Evolutionary conservation across 495 filamentous ascomycete species (phyloP), one percentile per base, ranked within the genome.

Genomic region (Apiosordaria backusii): DNA sequence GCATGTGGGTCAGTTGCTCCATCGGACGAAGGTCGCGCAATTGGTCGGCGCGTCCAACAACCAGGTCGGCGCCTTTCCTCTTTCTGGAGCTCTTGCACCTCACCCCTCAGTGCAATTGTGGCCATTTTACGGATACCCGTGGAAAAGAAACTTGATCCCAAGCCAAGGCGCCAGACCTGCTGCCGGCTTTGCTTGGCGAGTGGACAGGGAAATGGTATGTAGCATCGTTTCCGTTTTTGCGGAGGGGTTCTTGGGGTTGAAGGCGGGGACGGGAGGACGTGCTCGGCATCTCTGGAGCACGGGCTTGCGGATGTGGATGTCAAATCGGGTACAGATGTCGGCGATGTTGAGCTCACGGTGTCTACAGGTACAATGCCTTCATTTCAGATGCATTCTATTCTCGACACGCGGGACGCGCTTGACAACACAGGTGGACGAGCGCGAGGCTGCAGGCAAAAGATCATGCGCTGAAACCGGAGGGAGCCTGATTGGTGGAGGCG

Each of bases 11-110:
- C 66, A 68, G 66, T 61, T 64, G 61, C 61, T 57, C 25, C 59
- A 18, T 45, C 21, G 40, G 29, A 22, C 35, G 16, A 26, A 22
- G n/a, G 50, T 9, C 16, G 25, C 23, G 18, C 50, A 29, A 68
- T 68, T 68, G 66, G 66, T 27, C 58, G 19, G 62, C 27, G 24
- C 59, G 59, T 25, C 15, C 26, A 9, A 23, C 54, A 57, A 61
- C 61, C 61, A 40, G 61, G 61, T 21, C 27, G 57, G 64, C 50
- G 40, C 50, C 22, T 62, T 60, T 55, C 21, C n/a, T n/a, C 45
- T 24, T 57, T 57, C 16, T 16, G 52, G 22, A 55, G 9, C 26
- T 45, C 59, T 61, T 10, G 27, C 25, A 10, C 25, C 15, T 16
- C 50, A 4, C 50, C 3, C 50, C 3, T 21, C 4, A 4, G 23